Base-by-base conservation (phyloP, 1,284 basidiomycete genomes). In the Cerioporus squamosus region DNA sequence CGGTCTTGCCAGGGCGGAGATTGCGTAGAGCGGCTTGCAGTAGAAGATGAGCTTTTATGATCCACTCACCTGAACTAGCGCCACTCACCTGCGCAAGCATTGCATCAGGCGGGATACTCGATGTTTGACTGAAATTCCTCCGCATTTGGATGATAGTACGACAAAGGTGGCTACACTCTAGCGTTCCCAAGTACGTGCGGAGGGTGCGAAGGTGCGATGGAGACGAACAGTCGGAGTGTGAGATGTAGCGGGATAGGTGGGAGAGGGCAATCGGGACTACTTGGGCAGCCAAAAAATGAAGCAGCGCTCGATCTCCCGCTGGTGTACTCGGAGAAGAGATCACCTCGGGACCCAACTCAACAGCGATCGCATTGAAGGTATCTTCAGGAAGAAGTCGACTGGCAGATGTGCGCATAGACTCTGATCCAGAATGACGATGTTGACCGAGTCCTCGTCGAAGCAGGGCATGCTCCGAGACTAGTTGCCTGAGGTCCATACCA, bases 321-420 rank as follows among this genome's bases (percentile, higher is more conserved):
- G 42, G 14, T 15, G 47, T 44, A 17, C 10, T 24, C 2, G 23
- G 5, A n/a, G 54, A 61, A 15, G 40, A 44, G 0, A 36, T 20
- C 3, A 55, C 15, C 2, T 75, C 67, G 18, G 78, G 74, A 5
- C 72, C 69, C 43, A 79, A 70, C 60, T 79, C 75, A 14, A 78
- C 58, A 29, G 84, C 57, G 48, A 68, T 71, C 5, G 81, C 79
- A 33, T 80, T 73, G 1, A 70, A 64, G n/a, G 79, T 80, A 60
- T 86, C 79, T 58, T 85, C 79, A 61, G 80, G 77, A 9, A 85
- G 67, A 42, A 71, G 64, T 40, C 69, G 72, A 12, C 81, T 75
- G 24, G 77, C 59, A 33, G 60, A 53, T 44, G 61, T 51, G 44
- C 54, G n/a, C 3, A 22, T 2, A 18, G 14, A 10, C 2, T 2